Evolutionary conservation across 2,329 filamentous ascomycete species (phyloP), one percentile per base, ranked within the genome.

Genomic region (Blastomyces emzantsi): DNA sequence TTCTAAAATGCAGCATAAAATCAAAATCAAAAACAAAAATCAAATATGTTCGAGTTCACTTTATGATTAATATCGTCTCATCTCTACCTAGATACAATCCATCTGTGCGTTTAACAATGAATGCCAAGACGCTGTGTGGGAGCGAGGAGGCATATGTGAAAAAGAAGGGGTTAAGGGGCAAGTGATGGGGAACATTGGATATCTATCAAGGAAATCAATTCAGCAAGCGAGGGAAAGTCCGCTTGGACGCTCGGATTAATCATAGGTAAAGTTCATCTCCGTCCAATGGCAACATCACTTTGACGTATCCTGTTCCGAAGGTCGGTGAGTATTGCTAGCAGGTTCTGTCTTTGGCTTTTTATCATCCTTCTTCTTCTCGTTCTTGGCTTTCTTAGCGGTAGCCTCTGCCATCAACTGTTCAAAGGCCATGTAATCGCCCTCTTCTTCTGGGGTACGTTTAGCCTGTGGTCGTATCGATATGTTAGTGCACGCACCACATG

Each of bases 371-470:
- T 90, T 85, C 71, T 93, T 89, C 64, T 89, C 85, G 71, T 93
- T 88, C 72, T 85, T 83, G 68, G 94, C 91, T 78, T 97, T 96
- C 84, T 97, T 97, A 62, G 92, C 89, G 64, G 92, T 92, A 4
- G 93, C 93, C 75, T 99, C 94, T 60, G 94, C 92, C 76, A 99
- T 96, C 63, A 99, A 87, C 77, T 97, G 92, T 76, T 99, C 94
- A 70, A 99, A 99, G 19, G 93, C 92, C 85, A 99, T 95, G 78
- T 96, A 97, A 72, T 97, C 94, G 67, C 94, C 93, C 77, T 99
- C 94, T 80, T 99, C 94, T 68, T 99, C 94, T 52, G 93, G 89
- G 62, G 93, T 89, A 66, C 94, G 87, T 75, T 89, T 84, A 51
- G 93, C 90, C 92, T 97, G 69, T 58, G 58, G 13, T 43, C 36